phyloP scores from a whole-genome alignment of 2,329 filamentous ascomycete genomes.

The Escovopsis weberi region DNA sequence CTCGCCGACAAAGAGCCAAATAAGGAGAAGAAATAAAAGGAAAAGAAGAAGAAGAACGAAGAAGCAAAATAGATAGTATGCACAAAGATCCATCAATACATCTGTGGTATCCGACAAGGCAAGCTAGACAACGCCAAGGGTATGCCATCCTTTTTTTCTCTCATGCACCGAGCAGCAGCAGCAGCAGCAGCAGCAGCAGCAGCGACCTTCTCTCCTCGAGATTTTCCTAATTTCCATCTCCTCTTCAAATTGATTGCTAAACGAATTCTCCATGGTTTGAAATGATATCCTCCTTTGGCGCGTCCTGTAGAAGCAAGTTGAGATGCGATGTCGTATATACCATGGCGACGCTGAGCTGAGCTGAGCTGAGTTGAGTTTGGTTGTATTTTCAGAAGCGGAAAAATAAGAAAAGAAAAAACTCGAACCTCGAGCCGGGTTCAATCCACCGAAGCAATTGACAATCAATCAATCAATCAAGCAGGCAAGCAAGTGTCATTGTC shows the following conservation, averaged over 20 bases:
- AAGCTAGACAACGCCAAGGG: constrained; percentile 3
- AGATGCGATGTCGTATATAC: constrained; percentile 2
- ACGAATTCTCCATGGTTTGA: too few relatives aligned
- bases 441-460: too few relatives aligned
- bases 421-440: too few relatives aligned
- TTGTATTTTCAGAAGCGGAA: too few relatives aligned
- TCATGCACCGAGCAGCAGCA: not conserved
- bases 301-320: too few relatives aligned
- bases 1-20: not conserved
- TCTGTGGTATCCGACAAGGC: constrained; percentile 15
- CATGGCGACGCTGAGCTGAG: too few relatives aligned
- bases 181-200: too few relatives aligned
- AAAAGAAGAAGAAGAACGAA: not conserved
- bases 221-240: constrained; percentile 7
- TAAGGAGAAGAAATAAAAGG: not conserved
- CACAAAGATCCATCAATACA: constrained; percentile 5
- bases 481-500: not conserved
- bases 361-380: too few relatives aligned
- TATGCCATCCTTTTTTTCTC: constrained; percentile 1
- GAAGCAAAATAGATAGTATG: too few relatives aligned
- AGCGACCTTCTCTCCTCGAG: not conserved
- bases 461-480: too few relatives aligned
- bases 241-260: constrained; percentile 5
- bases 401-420: too few relatives aligned
- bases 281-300: too few relatives aligned